These are phyloP conservation scores for Dictyostelium capitatum DNA, from an alignment of 78 protist genomes.

Conservation along the genomic window DNA sequence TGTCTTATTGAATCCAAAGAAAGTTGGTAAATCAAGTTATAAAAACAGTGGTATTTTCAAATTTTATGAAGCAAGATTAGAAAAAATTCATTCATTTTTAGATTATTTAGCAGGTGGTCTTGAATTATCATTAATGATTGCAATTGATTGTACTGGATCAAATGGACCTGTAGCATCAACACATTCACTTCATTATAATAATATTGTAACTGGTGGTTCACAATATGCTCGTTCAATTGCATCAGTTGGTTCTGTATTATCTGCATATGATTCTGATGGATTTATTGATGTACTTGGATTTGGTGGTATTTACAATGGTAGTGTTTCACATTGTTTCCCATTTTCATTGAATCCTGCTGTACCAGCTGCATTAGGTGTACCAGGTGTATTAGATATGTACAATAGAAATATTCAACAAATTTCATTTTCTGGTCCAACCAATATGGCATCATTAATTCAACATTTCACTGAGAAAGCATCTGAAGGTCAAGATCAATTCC, in stretches of 20 bases:
- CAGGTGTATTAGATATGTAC: slow-evolving; percentile 56
- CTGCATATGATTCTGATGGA: slow-evolving; percentile 87
- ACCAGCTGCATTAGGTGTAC: slow-evolving; percentile 22
- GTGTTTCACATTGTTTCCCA: slow-evolving; percentile 84
- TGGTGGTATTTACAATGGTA: slow-evolving; percentile 84
- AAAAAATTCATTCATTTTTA: slow-evolving; percentile 45
- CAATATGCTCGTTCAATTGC: slow-evolving; percentile 85
- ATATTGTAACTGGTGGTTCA: slow-evolving; percentile 49
- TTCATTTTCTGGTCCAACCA: slow-evolving; percentile 76
- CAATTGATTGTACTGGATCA: slow-evolving; percentile 94
- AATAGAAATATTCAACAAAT: slow-evolving; percentile 5
- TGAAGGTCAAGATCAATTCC: not conserved
- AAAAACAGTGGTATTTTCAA: slow-evolving; percentile 69
- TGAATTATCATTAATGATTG: slow-evolving; percentile 83
- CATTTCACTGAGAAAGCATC: not conserved
- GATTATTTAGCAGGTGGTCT: slow-evolving; percentile 90
- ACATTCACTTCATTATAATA: slow-evolving; percentile 86
- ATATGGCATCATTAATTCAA: slow-evolving; percentile 67
- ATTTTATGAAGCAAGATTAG: slow-evolving; percentile 18
- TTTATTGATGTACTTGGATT: slow-evolving; percentile 91
- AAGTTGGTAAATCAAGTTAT: slow-evolving; percentile 47
- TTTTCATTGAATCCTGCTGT: slow-evolving; percentile 1
- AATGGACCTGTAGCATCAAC: slow-evolving; percentile 80
- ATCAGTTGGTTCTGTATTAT: slow-evolving; percentile 66
- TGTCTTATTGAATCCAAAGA: slow-evolving; percentile 59